Conservation (phyloP, 2,329 filamentous ascomycete genomes). For the Bipolaris victoriae region DNA sequence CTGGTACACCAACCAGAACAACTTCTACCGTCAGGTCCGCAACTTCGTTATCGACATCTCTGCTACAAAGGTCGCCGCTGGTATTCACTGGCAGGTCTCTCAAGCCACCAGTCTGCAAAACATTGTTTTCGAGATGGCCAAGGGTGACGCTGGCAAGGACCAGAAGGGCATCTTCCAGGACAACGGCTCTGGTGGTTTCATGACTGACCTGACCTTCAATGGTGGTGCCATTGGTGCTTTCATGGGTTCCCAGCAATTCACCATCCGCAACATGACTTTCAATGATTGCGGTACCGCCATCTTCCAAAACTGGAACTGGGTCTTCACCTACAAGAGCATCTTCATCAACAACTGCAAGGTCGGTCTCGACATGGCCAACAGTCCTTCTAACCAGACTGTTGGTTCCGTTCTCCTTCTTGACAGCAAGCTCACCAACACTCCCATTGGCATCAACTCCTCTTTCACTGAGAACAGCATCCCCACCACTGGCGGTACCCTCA, state of each 20-base stretch:
- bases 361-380: slow-evolving; percentile 58
- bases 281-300: slow-evolving; percentile 57
- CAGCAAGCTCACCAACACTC: slow-evolving; percentile 77
- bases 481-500: slow-evolving; percentile 77
- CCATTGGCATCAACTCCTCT: slow-evolving; percentile 76
- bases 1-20: slow-evolving; percentile 62
- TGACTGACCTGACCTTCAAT: slow-evolving; percentile 65
- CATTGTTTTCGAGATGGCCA: slow-evolving; percentile 63
- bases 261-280: slow-evolving; percentile 58
- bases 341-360: slow-evolving; percentile 55
- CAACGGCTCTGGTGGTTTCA: slow-evolving; percentile 65
- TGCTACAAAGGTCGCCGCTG: slow-evolving; percentile 49
- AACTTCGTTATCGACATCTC: slow-evolving; percentile 60
- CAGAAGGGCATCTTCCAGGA: slow-evolving; percentile 68
- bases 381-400: slow-evolving; percentile 72
- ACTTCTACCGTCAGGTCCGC: slow-evolving; percentile 62
- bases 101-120: slow-evolving; percentile 70
- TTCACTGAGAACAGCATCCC: slow-evolving; percentile 72
- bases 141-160: slow-evolving; percentile 52
- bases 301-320: slow-evolving; percentile 63
- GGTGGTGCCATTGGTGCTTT: slow-evolving; percentile 66
- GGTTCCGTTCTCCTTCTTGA: slow-evolving; percentile 86
- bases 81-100: slow-evolving; percentile 72
- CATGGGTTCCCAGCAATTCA: slow-evolving; percentile 70
- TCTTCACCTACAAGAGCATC: slow-evolving; percentile 56